These are phyloP conservation scores for Apostasia ramifera DNA, from an alignment of 106 monocot species.

Conservation along the genomic window DNA sequence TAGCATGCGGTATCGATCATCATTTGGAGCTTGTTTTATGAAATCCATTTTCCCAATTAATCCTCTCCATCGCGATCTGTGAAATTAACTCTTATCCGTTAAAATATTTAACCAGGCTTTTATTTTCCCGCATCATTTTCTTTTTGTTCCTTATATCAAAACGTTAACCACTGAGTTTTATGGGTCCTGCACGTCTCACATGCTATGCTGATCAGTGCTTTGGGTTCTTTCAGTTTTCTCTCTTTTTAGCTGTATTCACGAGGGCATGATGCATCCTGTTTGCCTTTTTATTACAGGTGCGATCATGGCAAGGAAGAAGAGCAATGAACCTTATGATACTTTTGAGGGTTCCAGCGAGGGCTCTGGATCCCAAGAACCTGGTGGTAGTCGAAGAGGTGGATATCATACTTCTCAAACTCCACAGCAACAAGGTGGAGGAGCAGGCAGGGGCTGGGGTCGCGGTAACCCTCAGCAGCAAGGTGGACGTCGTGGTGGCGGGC, in stretches of 20 bases:
- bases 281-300: conserved; percentile 17
- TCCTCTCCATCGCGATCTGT: too few relatives aligned
- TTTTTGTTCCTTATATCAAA: neutral
- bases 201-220: neutral
- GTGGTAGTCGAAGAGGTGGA: conserved; percentile 22
- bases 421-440: conserved; percentile 28
- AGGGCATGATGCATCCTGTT: neutral
- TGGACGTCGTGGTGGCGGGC: conserved; percentile 38
- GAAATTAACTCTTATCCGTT: too few relatives aligned
- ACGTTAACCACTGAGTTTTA: neutral
- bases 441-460: conserved; percentile 35
- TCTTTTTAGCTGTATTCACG: neutral
- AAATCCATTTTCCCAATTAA: too few relatives aligned
- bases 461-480: conserved; percentile 42
- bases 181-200: neutral
- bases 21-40: too few relatives aligned
- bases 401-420: conserved; percentile 18
- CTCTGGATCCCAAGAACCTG: conserved; percentile 20
- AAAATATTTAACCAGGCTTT: neutral
- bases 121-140: neutral
- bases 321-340: conserved; percentile 35
- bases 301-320: conserved; percentile 42
- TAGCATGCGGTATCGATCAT: too few relatives aligned
- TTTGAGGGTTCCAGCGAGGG: conserved; percentile 31
- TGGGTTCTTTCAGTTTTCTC: neutral